Evolutionary conservation across 148 eudicot species (phyloP), one percentile per base, ranked within the genome.

Genomic region (Silene latifolia): DNA sequence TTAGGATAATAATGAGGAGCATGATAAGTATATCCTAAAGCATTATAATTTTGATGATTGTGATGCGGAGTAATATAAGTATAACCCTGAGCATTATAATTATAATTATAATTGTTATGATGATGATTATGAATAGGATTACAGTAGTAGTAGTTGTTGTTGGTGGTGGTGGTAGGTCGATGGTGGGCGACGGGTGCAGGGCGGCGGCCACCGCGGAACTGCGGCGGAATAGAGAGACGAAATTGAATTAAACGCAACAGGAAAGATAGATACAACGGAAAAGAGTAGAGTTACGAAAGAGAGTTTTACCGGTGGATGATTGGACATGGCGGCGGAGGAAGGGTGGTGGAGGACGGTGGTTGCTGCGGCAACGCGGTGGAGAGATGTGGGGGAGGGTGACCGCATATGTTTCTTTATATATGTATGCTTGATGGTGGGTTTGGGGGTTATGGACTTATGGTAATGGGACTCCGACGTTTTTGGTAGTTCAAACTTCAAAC

Each of bases 291-390:
- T 39, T 39, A 39, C n/a, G n/a, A n/a, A 8, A 46, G 35, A 57
- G 51, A 20, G 35, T 12, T 13, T 24, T 32, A 68, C 64, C 76
- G 76, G 74, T 17, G 67, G 21, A 3, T 67, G 73, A 4, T 72
- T 12, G 42, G 68, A 25, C 72, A 77, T 56, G 18, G 71, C n/a
- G 69, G 89, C 76, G 81, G 71, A 77, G 75, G 80, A 63, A 39
- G 86, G 70, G 62, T 70, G 61, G 83, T 63, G 51, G 69, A 67
- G 5, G 9, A 47, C 25, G 72, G 73, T 54, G 27, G 69, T 65
- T 65, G 48, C 72, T 71, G 87, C 82, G 83, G 90, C 80, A 74
- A 80, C 77, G 77, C 81, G 83, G 79, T 73, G 86, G 75, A 78
- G 73, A 76, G 84, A 80, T 71, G 81, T 63, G 53, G 80, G 73